Evolutionary conservation across 306 rosid genomes (phyloP), one percentile per base, ranked within the genome.

Genomic region (Begonia masoniana): DNA sequence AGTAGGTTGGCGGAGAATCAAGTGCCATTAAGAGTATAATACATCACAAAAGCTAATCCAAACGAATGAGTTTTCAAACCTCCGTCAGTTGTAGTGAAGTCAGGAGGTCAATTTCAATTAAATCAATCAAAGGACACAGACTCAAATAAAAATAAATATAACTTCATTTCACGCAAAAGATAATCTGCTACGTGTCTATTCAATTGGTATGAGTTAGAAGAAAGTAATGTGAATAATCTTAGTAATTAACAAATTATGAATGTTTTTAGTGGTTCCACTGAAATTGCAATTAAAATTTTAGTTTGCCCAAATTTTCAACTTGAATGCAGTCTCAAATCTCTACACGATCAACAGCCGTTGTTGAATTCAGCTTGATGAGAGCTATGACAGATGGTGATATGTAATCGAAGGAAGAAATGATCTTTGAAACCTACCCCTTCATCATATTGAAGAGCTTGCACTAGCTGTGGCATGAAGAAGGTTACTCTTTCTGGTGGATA

Each of bases 381-480:
- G 21, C 31, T 21, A 31, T 6, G 39, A 31, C 7, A 31, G 9
- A 31, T 31, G 39, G 39, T 31, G 39, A 7, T 31, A 31, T 31
- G 7, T 31, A 31, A 31, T 1, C 9, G 9, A 31, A 31, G 39
- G 39, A 3, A 31, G 39, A 5, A 31, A 31, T 31, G 39, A 50
- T 21, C 39, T 36, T 41, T 19, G 23, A 41, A 68, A 67, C 84
- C 67, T 67, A 91, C 99, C 84, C 84, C 92, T 0, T 91, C 96
- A 71, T 91, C 99, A 68, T 81, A 82, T 62, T 96, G 92, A 72
- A 91, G 71, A 51, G 99, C 81, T 70, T 91, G 99, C 71, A 91
- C 99, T 50, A 91, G 71, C 75, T 91, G 99, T 42, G 99, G 96
- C 96, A 86, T 91, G 74, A 91, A 91, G 73, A 91, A 91, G 13